Base-by-base conservation (phyloP, 2,329 filamentous ascomycete genomes). In the Trichophyton mentagrophytes region DNA sequence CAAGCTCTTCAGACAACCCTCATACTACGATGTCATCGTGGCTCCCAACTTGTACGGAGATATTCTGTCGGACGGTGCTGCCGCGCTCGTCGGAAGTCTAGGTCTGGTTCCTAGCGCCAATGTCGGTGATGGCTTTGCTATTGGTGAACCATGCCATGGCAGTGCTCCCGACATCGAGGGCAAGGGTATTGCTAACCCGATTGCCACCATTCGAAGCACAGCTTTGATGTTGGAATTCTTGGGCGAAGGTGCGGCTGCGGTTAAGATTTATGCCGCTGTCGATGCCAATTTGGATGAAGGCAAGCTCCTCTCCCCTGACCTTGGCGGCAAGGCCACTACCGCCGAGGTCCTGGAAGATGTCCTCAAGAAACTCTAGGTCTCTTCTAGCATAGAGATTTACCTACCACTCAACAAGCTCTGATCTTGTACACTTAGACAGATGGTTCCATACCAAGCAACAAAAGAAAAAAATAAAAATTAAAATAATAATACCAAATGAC, bases 11-110 rank as follows among this genome's bases (percentile, higher is more conserved):
- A 89, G 92, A 64, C 90, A 97, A 77, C 93, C 93, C 49, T 82
- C 87, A 70, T 87, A 87, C 71, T 99, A 97, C 84, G 93, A 99
- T 74, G 92, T 97, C 66, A 95, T 99, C 68, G 93, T 99, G 55
- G 93, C 92, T 7, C 93, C 92, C 59, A 97, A 97, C 78, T 82
- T 99, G 64, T 97, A 99, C 77, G 93, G 93, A 67, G 93, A 99
- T 75, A 93, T 99, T 67, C 81, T 99, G 44, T 96, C 90, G 1
- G 93, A 99, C 74, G 92, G 90, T 66, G 92, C 93, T 58, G 93
- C 93, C 27, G 93, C 93, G 1, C 85, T 97, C 33, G 92, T 97
- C 30, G 93, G 92, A 53, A 90, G 86, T 60, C 79, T 99, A 42
- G 93, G 93, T 66, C 85, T 99, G 44, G 93, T 99, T 0, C 93